phyloP scores from a whole-genome alignment of 2,329 filamentous ascomycete genomes.

The Aspergillus sp. region DNA sequence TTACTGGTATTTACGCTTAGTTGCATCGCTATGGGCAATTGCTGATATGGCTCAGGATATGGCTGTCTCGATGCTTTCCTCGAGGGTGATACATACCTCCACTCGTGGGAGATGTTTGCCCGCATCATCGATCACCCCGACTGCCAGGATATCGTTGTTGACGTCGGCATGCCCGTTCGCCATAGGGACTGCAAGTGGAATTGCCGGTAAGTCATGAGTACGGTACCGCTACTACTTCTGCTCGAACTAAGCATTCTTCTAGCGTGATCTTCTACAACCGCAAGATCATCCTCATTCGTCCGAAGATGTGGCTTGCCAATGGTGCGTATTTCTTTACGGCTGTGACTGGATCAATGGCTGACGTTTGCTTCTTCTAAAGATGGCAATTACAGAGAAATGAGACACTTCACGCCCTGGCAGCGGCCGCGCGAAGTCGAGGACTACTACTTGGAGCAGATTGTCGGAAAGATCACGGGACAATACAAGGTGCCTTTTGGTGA shows the following conservation, averaged over 20 bases:
- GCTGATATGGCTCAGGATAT: constrained; percentile 46
- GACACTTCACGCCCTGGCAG: constrained; percentile 67
- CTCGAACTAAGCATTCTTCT: not conserved
- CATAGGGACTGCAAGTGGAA: constrained; percentile 67
- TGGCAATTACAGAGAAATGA: constrained; percentile 65
- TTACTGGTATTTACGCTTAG: constrained; percentile 46
- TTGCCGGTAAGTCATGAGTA: constrained; percentile 47
- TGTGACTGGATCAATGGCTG: not conserved
- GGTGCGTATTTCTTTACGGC: constrained; percentile 32
- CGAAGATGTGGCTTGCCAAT: constrained; percentile 71
- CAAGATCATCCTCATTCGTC: constrained; percentile 70
- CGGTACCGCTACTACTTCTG: not conserved
- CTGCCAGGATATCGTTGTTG: constrained; percentile 67
- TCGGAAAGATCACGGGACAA: constrained; percentile 59
- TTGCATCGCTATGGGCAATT: not conserved
- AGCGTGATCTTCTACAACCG: constrained; percentile 63
- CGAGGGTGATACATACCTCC: constrained; percentile 59
- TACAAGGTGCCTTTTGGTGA: constrained; percentile 68
- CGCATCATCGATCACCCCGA: constrained; percentile 62
- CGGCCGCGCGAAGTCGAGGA: constrained; percentile 60
- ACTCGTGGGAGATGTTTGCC: constrained; percentile 65
- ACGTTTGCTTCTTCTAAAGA: constrained; percentile 36
- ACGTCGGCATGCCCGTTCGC: constrained; percentile 63
- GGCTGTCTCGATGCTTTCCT: constrained; percentile 68
- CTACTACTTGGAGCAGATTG: constrained; percentile 63